Evolutionary conservation across 2,329 filamentous ascomycete genomes (phyloP).

Genomic region (Elsinoe necatrix): DNA sequence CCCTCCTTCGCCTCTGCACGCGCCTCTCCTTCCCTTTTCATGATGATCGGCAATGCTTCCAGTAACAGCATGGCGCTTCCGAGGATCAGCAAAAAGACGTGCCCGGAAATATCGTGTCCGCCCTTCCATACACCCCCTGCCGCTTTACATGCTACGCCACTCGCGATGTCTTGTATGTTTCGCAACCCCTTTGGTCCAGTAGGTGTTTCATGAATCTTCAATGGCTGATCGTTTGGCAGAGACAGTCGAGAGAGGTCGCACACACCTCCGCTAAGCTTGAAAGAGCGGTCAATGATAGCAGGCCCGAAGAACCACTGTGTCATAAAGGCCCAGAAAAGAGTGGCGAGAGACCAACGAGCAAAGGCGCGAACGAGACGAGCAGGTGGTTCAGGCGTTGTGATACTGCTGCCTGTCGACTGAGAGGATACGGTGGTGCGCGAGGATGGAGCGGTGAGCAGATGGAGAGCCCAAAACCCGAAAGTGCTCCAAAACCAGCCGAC

Average conservation of each 20-base stretch:
- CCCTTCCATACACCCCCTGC: slow-evolving; percentile 78
- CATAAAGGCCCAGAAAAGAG: slow-evolving; percentile 70
- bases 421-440: slow-evolving; percentile 21
- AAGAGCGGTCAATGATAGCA: slow-evolving; percentile 79
- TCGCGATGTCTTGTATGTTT: slow-evolving; percentile 20
- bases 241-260: slow-evolving; percentile 50
- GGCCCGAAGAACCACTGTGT: slow-evolving; percentile 98
- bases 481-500: slow-evolving; percentile 90
- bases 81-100: slow-evolving; percentile 85
- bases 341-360: slow-evolving; percentile 63
- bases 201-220: slow-evolving; percentile 34
- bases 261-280: slow-evolving; percentile 76
- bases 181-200: slow-evolving; percentile 29
- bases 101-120: slow-evolving; percentile 93
- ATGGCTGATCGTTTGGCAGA: slow-evolving; percentile 34
- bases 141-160: slow-evolving; percentile 65
- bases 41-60: slow-evolving; percentile 65
- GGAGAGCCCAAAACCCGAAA: slow-evolving; percentile 48
- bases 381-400: slow-evolving; percentile 26
- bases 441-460: slow-evolving; percentile 49
- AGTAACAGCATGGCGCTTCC: slow-evolving; percentile 74
- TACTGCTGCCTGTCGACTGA: neutral
- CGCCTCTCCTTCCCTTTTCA: slow-evolving; percentile 54
- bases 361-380: slow-evolving; percentile 49
- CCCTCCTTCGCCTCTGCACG: slow-evolving; percentile 35